A percentile compares a stretch with the other conserved stretches of the same genome.
These are phyloP conservation scores for Boletus bicolor DNA, from an alignment of 768 basidiomycete species.

Conservation along the genomic window DNA sequence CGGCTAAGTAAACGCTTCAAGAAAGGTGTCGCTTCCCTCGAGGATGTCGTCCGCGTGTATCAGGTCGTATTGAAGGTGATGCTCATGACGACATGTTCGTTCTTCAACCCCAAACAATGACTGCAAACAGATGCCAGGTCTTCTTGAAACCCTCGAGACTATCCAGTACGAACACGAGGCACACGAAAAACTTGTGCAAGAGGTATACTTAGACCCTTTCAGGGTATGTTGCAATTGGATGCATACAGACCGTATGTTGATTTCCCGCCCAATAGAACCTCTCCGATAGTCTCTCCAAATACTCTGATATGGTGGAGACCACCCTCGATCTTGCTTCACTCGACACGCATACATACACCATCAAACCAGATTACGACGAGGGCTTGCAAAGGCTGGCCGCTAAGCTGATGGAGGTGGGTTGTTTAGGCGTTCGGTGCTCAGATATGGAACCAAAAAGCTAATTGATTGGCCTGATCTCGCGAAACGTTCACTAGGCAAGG, in stretches of 20 bases:
- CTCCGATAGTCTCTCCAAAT: slow-evolving; percentile 63
- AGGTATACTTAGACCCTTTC: slow-evolving; percentile 61
- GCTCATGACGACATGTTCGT: neutral
- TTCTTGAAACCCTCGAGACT: slow-evolving; percentile 62
- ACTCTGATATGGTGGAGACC: slow-evolving; percentile 91
- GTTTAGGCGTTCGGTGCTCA: neutral
- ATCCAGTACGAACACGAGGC: slow-evolving; percentile 45
- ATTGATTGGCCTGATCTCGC: neutral
- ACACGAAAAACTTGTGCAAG: slow-evolving; percentile 56
- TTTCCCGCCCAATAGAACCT: slow-evolving; percentile 48
- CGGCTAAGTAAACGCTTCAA: slow-evolving; percentile 91
- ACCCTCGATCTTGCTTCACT: slow-evolving; percentile 90
- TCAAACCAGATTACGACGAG: slow-evolving; percentile 88
- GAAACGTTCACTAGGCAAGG: slow-evolving; percentile 42
- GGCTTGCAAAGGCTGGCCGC: slow-evolving; percentile 65
- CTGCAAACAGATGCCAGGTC: slow-evolving; percentile 61
- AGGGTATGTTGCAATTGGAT: slow-evolving; percentile 39
- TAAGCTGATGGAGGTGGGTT: slow-evolving; percentile 54
- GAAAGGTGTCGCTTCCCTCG: slow-evolving; percentile 75
- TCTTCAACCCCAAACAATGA: neutral
- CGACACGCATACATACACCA: slow-evolving; percentile 82
- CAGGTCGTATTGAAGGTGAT: slow-evolving; percentile 83
- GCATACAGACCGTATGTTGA: neutral
- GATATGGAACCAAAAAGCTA: neutral
- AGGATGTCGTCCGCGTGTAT: slow-evolving; percentile 94